Conservation (phyloP, 2,329 filamentous ascomycete species). For the Aspergillus melleus region DNA sequence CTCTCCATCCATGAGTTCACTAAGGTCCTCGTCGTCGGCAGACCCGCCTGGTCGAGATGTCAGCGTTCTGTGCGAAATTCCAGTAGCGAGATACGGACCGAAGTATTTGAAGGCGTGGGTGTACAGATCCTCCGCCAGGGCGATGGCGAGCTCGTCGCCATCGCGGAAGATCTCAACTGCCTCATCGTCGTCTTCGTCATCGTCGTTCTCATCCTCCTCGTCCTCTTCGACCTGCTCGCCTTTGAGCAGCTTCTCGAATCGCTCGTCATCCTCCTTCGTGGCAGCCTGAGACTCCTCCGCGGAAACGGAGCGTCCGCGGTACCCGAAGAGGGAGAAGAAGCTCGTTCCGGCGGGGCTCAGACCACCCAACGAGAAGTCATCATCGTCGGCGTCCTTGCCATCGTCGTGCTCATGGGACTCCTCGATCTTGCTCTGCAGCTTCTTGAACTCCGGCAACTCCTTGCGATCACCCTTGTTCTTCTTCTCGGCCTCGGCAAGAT, state of each 20-base stretch:
- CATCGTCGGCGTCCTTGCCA: constrained; percentile 36
- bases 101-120: constrained; percentile 88
- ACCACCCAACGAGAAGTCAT: constrained; percentile 28
- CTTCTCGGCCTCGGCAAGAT: constrained; percentile 66
- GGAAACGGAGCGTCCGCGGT: constrained; percentile 67
- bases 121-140: constrained; percentile 84
- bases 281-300: constrained; percentile 70
- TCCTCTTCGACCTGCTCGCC: constrained; percentile 54
- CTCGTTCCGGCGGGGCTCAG: constrained; percentile 66
- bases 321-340: constrained; percentile 92
- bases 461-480: constrained; percentile 50
- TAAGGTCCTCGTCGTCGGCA: constrained; percentile 59
- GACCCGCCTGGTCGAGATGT: constrained; percentile 60
- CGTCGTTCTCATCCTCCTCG: constrained; percentile 48
- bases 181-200: constrained; percentile 64
- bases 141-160: constrained; percentile 78
- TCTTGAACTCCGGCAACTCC: constrained; percentile 53
- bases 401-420: constrained; percentile 35
- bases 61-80: background rate
- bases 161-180: constrained; percentile 83
- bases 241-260: constrained; percentile 49
- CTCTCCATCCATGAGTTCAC: constrained; percentile 64
- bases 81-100: constrained; percentile 59
- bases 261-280: constrained; percentile 60
- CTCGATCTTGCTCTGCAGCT: constrained; percentile 54